Evolutionary conservation across 2,329 filamentous ascomycete species (phyloP).

Genomic region (Cadophora sp.): DNA sequence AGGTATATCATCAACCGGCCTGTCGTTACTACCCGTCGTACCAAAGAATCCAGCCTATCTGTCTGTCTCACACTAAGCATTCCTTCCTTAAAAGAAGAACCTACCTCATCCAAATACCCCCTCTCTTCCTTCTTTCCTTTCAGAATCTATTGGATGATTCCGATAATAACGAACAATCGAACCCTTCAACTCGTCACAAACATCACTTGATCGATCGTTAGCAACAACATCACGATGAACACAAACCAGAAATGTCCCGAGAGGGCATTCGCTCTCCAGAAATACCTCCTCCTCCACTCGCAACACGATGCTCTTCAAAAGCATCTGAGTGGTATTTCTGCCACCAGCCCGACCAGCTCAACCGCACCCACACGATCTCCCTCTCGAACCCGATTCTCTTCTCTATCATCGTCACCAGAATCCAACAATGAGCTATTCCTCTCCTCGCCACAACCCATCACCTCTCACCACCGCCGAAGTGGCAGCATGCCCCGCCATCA

Average conservation of each 20-base stretch:
- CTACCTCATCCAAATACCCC: neutral
- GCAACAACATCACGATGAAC: conserved; percentile 20
- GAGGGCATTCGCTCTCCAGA: conserved; percentile 46
- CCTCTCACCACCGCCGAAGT: conserved; percentile 28
- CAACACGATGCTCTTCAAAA: conserved; percentile 46
- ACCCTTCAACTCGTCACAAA: neutral
- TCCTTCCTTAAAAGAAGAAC: conserved; percentile 7
- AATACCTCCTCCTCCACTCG: conserved; percentile 46
- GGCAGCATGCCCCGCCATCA: conserved; percentile 22
- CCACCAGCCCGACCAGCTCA: conserved; percentile 25
- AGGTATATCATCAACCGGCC: neutral
- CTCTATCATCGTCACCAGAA: conserved; percentile 35
- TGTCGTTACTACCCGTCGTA: neutral
- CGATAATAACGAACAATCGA: conserved; percentile 10
- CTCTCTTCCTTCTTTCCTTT: neutral
- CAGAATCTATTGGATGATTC: conserved; percentile 1
- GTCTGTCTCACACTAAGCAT: conserved; percentile 6
- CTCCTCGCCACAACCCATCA: conserved; percentile 9
- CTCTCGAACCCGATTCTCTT: conserved; percentile 28
- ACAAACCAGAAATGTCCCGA: conserved; percentile 39
- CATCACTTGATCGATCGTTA: conserved; percentile 15
- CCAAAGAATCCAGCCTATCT: neutral
- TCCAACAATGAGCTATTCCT: conserved; percentile 24
- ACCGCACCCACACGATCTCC: conserved; percentile 21
- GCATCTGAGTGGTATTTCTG: conserved; percentile 40